phyloP scores from a whole-genome alignment of 805 yeast genomes.

The Myxozyma neotropica region DNA sequence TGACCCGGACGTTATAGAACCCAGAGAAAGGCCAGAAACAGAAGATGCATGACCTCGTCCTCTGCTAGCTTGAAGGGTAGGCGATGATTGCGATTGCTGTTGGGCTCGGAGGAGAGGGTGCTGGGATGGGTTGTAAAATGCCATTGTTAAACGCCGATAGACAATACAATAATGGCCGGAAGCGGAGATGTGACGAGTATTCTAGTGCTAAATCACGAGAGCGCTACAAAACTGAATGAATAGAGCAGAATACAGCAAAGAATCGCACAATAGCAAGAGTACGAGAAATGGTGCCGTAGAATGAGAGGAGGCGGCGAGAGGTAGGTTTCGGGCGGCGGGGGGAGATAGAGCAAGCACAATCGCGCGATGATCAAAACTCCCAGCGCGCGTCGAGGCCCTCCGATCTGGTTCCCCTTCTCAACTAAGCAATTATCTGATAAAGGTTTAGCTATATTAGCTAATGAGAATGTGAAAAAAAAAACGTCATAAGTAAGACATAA shows the following conservation, averaged over 20 bases:
- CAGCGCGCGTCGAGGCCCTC: constrained; percentile 1
- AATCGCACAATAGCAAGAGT: no score
- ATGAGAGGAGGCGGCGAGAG: no score
- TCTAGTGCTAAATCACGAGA: no score
- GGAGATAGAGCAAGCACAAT: no score
- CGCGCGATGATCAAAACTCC: no score
- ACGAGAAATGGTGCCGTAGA: no score
- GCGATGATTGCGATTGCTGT: constrained; percentile 2
- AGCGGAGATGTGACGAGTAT: neutral
- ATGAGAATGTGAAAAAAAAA: no score
- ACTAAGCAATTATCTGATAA: neutral
- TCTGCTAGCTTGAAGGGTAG: neutral
- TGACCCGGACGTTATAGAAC: neutral
- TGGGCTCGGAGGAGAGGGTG: constrained; percentile 29
- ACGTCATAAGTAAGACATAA: no score
- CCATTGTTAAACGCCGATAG: constrained; percentile 6
- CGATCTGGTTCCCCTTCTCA: neutral
- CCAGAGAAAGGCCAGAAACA: neutral
- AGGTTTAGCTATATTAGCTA: no score
- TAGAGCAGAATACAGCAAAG: no score
- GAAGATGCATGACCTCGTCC: neutral
- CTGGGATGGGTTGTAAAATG: constrained; percentile 30
- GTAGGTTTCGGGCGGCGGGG: no score
- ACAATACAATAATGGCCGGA: neutral
- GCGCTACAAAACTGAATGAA: no score